Conservation (phyloP, 2,329 filamentous ascomycete species). For the Myriosclerotinia duriaeana region DNA sequence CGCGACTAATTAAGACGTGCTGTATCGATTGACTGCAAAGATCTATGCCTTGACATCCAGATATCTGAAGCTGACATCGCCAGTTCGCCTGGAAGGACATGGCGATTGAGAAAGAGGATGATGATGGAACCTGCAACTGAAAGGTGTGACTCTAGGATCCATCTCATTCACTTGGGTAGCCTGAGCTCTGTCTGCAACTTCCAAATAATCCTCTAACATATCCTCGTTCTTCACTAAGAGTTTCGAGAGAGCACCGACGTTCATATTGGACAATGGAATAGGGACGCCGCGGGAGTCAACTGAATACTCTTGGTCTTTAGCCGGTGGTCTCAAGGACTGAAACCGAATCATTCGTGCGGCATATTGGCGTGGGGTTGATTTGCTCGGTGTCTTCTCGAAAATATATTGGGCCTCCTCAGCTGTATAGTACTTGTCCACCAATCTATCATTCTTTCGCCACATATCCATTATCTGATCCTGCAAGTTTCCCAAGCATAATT, state of each 20-base stretch:
- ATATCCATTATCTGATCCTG: slow-evolving; percentile 13
- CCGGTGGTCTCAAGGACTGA: not conserved
- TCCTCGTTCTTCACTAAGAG: not conserved
- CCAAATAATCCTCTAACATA: not conserved
- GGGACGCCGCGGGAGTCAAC: not conserved
- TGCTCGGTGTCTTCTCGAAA: not conserved
- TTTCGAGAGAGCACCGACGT: not conserved
- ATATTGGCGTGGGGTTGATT: not conserved
- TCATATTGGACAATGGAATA: not conserved
- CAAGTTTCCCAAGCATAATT: not conserved
- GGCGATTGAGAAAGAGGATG: not conserved
- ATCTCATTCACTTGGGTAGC: not conserved
- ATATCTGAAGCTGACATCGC: accelerated
- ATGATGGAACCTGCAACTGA: not conserved
- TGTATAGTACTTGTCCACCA: not conserved
- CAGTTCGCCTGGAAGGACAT: not conserved
- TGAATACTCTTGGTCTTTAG: not conserved
- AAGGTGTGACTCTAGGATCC: not conserved
- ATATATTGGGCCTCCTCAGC: not conserved
- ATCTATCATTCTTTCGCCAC: not conserved
- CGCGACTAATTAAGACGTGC: not conserved
- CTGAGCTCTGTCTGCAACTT: not conserved
- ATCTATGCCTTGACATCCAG: not conserved
- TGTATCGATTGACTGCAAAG: too few species aligned
- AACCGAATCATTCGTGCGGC: not conserved